phyloP scores from a whole-genome alignment of 768 basidiomycete genomes.

The Tylopilus balloui region DNA sequence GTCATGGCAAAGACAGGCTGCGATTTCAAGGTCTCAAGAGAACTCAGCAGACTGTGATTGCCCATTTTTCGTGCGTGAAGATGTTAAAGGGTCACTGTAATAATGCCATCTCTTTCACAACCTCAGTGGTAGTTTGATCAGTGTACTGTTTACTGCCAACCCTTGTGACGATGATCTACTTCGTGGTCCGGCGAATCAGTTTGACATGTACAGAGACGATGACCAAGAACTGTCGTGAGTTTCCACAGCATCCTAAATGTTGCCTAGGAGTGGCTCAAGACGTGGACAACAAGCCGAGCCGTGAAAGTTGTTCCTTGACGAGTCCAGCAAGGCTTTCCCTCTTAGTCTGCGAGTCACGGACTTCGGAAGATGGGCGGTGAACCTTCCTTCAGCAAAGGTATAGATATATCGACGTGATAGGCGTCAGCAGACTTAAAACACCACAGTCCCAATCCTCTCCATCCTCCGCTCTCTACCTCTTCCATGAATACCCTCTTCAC shows the following conservation, averaged over 20 bases:
- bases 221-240: background rate
- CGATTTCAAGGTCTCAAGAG: constrained; percentile 60
- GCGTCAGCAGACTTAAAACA: background rate
- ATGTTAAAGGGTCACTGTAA: constrained; percentile 4
- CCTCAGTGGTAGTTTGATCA: background rate
- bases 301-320: constrained; percentile 2
- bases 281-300: constrained; percentile 3
- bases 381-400: background rate
- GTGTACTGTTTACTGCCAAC: background rate
- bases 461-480: background rate
- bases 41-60: constrained; percentile 46
- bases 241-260: background rate
- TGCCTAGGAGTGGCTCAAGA: constrained; percentile 11
- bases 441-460: background rate
- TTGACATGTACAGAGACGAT: background rate
- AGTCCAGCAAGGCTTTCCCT: background rate
- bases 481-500: constrained; percentile 3
- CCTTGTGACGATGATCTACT: background rate
- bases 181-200: background rate
- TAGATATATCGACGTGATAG: constrained; percentile 6
- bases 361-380: background rate
- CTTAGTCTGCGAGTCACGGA: constrained; percentile 1
- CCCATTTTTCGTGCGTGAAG: constrained; percentile 1
- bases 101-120: constrained; percentile 2
- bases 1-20: constrained; percentile 84